Evolutionary conservation across 495 filamentous ascomycete species (phyloP).

Genomic region (Penicillium ucsense): DNA sequence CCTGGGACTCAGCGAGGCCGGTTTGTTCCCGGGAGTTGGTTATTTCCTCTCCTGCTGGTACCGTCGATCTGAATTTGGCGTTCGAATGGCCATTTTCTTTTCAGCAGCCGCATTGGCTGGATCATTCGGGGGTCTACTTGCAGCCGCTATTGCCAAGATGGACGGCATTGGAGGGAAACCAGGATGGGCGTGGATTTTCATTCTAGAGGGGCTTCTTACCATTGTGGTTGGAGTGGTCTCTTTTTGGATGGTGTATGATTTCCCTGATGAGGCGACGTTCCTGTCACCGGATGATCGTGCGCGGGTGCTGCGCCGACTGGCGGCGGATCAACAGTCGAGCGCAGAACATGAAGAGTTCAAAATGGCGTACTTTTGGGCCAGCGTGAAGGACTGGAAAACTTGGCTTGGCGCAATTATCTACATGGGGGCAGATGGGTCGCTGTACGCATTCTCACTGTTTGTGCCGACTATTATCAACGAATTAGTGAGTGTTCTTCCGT

Average conservation of each 20-base stretch:
- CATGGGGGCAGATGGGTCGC: conserved; percentile 59
- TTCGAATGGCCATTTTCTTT: conserved; percentile 80
- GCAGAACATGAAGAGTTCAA: conserved; percentile 75
- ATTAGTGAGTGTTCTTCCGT: conserved; percentile 21
- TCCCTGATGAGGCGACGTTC: conserved; percentile 75
- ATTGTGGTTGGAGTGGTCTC: conserved; percentile 62
- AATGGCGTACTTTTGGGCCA: conserved; percentile 63
- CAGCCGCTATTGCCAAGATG: conserved; percentile 47
- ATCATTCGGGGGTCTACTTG: conserved; percentile 61
- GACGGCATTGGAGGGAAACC: conserved; percentile 52
- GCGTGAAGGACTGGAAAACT: conserved; percentile 82
- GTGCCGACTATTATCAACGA: conserved; percentile 74
- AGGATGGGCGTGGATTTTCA: conserved; percentile 84
- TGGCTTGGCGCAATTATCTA: conserved; percentile 68
- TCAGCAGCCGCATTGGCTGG: conserved; percentile 77
- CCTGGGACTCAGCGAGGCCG: conserved; percentile 75
- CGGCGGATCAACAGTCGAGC: conserved; percentile 64
- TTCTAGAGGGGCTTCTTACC: conserved; percentile 61
- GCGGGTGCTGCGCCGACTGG: conserved; percentile 65
- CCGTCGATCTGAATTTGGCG: conserved; percentile 69
- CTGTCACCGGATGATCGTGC: conserved; percentile 61
- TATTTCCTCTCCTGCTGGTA: conserved; percentile 90
- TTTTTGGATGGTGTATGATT: conserved; percentile 85
- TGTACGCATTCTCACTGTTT: conserved; percentile 90
- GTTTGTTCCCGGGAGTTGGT: conserved; percentile 77